Conservation (phyloP, 495 filamentous ascomycete genomes). For the Penicillium steckii region DNA sequence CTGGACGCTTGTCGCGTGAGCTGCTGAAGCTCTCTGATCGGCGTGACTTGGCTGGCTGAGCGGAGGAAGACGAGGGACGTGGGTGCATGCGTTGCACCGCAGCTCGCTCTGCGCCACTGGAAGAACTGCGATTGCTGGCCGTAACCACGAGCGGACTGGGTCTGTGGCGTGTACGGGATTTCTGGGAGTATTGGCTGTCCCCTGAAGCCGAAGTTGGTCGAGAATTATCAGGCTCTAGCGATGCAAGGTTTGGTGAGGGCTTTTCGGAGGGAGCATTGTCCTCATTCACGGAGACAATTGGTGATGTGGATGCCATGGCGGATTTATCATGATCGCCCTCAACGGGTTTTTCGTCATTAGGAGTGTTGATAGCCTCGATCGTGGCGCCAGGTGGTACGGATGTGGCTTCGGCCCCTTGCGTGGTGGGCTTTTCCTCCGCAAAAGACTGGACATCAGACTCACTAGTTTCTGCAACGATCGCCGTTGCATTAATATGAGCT, state of each 20-base stretch:
- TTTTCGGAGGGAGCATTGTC: constrained; percentile 6
- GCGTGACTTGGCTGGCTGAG: constrained; percentile 26
- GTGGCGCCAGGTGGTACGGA: constrained; percentile 20
- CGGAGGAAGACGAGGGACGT: constrained; percentile 30
- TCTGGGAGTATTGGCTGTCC: constrained; percentile 36
- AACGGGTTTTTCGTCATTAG: constrained; percentile 16
- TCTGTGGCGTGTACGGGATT: constrained; percentile 26
- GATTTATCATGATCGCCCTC: constrained; percentile 23
- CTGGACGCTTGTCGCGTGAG: constrained; percentile 47
- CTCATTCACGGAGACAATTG: constrained; percentile 3
- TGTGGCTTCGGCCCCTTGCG: constrained; percentile 34
- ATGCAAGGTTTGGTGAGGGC: neutral
- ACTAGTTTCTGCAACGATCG: constrained; percentile 26
- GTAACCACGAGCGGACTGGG: constrained; percentile 28
- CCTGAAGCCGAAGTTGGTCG: constrained; percentile 32
- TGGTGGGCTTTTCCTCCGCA: constrained; percentile 20
- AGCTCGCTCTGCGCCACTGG: constrained; percentile 40
- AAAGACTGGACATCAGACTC: constrained; percentile 18
- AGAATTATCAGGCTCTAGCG: constrained; percentile 9
- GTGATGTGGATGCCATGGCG: constrained; percentile 10
- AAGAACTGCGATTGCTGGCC: constrained; percentile 23
- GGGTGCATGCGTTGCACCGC: constrained; percentile 48
- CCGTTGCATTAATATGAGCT: constrained; percentile 23
- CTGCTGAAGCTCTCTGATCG: constrained; percentile 48
- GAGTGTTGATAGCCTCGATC: constrained; percentile 25